These are phyloP conservation scores for Epichloe coenophiala DNA, from an alignment of 2,329 filamentous ascomycete species.

Conservation along the genomic window DNA sequence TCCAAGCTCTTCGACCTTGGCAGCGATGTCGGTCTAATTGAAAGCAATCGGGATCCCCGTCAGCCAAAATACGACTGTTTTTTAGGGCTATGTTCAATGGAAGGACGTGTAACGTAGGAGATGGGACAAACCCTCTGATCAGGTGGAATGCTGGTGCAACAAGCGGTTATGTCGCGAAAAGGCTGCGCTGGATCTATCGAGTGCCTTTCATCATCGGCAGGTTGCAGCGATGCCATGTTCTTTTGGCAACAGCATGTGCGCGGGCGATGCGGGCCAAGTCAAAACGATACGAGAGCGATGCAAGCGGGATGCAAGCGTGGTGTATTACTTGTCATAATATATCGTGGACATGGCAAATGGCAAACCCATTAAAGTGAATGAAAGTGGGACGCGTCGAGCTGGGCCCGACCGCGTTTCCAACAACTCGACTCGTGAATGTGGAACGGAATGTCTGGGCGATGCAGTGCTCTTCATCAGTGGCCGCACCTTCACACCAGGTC, in stretches of 20 bases:
- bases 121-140: constrained; percentile 53
- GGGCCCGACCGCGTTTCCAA: not conserved
- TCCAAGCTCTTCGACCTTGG: constrained; percentile 65
- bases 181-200: constrained; percentile 46
- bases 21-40: constrained; percentile 41
- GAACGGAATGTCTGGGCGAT: too few species aligned
- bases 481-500: too few species aligned
- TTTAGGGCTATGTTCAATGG: too few species aligned
- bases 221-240: constrained; percentile 17
- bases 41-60: not conserved
- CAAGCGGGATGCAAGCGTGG: not conserved
- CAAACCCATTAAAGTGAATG: not conserved
- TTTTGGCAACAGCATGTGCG: not conserved
- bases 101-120: not conserved
- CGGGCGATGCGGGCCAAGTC: not conserved
- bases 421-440: too few species aligned
- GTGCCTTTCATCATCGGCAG: constrained; percentile 14
- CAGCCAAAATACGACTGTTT: not conserved
- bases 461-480: too few species aligned
- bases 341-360: not conserved
- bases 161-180: constrained; percentile 61
- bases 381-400: constrained; percentile 2
- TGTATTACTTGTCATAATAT: too few species aligned
- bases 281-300: not conserved
- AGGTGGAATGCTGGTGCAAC: constrained; percentile 73